Conservation (phyloP, 331 rosid genomes). For the Spiraea crenata region DNA sequence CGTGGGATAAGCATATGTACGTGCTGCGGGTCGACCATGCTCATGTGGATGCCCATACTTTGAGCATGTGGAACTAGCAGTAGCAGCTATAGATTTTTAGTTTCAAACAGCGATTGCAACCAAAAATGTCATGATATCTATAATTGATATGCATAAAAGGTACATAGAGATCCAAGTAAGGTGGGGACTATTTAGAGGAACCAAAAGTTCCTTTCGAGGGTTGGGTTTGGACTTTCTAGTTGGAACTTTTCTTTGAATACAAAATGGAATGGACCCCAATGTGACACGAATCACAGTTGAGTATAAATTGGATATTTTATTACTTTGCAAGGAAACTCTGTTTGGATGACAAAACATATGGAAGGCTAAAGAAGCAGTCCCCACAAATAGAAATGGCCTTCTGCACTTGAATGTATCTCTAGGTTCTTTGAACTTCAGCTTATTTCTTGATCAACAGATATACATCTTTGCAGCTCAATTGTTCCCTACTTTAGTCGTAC, state of each 20-base stretch:
- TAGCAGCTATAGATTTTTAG: too few species aligned
- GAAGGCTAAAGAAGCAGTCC: slow-evolving; percentile 13
- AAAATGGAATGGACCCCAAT: slow-evolving; percentile 33
- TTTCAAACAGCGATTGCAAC: slow-evolving; percentile 28
- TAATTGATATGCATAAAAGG: slow-evolving; percentile 19
- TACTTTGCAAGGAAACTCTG: not conserved
- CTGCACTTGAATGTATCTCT: not conserved
- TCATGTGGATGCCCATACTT: slow-evolving; percentile 54
- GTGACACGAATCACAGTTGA: slow-evolving; percentile 33
- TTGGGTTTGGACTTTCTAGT: slow-evolving; percentile 6
- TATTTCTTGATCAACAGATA: too few species aligned
- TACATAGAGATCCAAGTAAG: slow-evolving; percentile 32
- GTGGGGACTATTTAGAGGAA: slow-evolving; percentile 41
- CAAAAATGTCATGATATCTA: slow-evolving; percentile 20
- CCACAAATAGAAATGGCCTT: not conserved
- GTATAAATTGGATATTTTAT: too few species aligned
- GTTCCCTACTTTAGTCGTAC: not conserved
- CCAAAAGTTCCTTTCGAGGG: slow-evolving; percentile 18
- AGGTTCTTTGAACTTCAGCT: not conserved
- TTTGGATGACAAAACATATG: slow-evolving; percentile 19
- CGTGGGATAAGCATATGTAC: not conserved
- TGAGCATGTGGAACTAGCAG: slow-evolving; percentile 35
- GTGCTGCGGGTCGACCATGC: slow-evolving; percentile 19
- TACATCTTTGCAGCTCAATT: not conserved
- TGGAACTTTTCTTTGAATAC: slow-evolving; percentile 23